These are phyloP conservation scores for Boletus speciosus DNA, from an alignment of 768 basidiomycete species.

Conservation along the genomic window DNA sequence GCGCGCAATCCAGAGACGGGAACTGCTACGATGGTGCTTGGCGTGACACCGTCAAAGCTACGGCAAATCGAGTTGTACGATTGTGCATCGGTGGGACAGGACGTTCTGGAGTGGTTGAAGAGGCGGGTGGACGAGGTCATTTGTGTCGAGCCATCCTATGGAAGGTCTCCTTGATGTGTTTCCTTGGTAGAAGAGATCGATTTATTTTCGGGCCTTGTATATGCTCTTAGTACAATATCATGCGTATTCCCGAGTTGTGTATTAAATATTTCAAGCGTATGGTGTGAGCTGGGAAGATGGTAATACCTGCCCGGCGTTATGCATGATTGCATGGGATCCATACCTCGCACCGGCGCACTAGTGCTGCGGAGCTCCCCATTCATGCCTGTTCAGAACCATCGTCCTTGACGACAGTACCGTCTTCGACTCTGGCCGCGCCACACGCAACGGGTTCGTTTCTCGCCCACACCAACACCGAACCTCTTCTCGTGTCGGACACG, in stretches of 20 bases:
- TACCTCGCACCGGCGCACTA: constrained; percentile 5
- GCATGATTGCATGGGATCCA: background rate
- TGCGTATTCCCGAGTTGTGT: constrained; percentile 11
- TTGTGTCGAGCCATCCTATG: constrained; percentile 57
- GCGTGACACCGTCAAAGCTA: constrained; percentile 52
- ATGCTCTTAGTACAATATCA: background rate
- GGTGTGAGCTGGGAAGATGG: background rate
- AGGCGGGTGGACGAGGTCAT: constrained; percentile 58
- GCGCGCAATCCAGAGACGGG: constrained; percentile 58
- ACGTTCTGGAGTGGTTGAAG: constrained; percentile 68
- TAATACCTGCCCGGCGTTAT: background rate
- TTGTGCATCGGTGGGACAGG: constrained; percentile 61
- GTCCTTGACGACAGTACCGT: constrained; percentile 29
- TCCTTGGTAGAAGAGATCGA: background rate
- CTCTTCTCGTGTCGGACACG: constrained; percentile 53
- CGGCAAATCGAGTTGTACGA: constrained; percentile 61
- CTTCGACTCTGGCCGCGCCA: constrained; percentile 53
- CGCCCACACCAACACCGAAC: constrained; percentile 82
- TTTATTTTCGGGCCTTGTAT: constrained; percentile 2
- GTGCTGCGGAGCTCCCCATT: constrained; percentile 50
- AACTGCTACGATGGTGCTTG: constrained; percentile 36
- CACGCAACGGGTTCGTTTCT: constrained; percentile 57
- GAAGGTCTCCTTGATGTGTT: constrained; percentile 30
- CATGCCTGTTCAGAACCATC: constrained; percentile 46
- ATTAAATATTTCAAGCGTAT: constrained; percentile 18